Percentiles rank a stretch among this genome's conserved stretches.
These are phyloP conservation scores for Irpex sp. DNA, from an alignment of 1,284 basidiomycete species.

Conservation along the genomic window DNA sequence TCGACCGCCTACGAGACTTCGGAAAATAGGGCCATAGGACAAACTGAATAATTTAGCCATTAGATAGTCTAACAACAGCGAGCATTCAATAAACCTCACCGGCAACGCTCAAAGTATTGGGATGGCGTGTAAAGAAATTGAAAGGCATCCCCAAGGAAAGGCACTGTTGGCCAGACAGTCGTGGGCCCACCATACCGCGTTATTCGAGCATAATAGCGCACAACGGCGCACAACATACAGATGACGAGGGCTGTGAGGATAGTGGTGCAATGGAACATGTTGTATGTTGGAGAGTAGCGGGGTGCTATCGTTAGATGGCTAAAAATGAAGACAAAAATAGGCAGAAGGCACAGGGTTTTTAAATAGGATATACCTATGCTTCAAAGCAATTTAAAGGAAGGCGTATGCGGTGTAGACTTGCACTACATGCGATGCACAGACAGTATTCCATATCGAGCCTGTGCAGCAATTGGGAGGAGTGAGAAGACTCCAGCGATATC, in stretches of 20 bases:
- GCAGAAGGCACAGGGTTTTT: too few species aligned
- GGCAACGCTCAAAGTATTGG: neutral
- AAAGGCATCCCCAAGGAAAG: neutral
- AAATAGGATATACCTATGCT: too few species aligned
- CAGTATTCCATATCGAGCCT: too few species aligned
- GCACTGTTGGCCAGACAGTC: neutral
- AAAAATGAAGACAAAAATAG: too few species aligned
- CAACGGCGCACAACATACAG: neutral
- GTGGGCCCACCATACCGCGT: neutral
- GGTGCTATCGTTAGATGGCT: too few species aligned
- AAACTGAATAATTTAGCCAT: neutral
- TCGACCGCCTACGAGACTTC: neutral
- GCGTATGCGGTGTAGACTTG: too few species aligned
- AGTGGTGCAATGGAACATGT: neutral
- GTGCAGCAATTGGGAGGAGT: too few species aligned
- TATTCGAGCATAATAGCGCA: neutral
- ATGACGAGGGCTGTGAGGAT: neutral
- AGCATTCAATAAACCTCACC: neutral
- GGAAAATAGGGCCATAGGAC: neutral
- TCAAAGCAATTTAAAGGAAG: too few species aligned
- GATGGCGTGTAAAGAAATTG: neutral
- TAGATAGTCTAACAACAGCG: neutral
- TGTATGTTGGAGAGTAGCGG: neutral
- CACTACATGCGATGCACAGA: too few species aligned
- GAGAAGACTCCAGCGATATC: too few species aligned